Percentiles rank a stretch among this genome's conserved stretches.
phyloP scores from a whole-genome alignment of 2,329 filamentous ascomycete genomes.

The Stagonosporopsis tanaceti region DNA sequence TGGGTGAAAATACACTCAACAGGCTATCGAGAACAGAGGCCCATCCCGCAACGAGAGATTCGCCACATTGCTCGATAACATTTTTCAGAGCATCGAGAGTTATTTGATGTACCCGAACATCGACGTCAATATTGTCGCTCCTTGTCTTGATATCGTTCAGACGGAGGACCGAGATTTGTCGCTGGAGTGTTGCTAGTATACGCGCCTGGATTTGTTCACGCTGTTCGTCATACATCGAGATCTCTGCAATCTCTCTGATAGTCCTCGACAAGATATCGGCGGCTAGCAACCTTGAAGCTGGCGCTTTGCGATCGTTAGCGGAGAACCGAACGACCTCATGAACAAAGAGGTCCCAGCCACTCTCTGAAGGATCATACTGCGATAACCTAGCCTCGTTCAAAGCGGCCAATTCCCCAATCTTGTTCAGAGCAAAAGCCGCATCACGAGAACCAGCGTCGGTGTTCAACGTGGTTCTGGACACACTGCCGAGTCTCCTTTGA shows the following conservation, averaged over 20 bases:
- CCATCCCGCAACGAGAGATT: conserved; percentile 85
- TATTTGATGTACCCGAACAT: conserved; percentile 81
- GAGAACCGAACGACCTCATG: conserved; percentile 61
- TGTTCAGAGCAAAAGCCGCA: conserved; percentile 58
- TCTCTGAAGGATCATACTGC: conserved; percentile 69
- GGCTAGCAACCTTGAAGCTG: conserved; percentile 57
- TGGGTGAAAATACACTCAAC: conserved; percentile 72
- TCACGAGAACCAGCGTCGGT: conserved; percentile 53
- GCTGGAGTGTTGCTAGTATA: conserved; percentile 71
- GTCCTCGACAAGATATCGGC: conserved; percentile 60
- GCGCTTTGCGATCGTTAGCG: conserved; percentile 48
- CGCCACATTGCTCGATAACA: conserved; percentile 87
- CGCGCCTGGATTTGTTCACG: conserved; percentile 70
- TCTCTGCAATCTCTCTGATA: conserved; percentile 56
- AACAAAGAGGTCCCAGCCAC: conserved; percentile 78
- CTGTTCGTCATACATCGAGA: conserved; percentile 59
- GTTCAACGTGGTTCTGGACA: conserved; percentile 52
- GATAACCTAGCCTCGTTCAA: conserved; percentile 68
- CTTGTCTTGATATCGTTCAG: conserved; percentile 60
- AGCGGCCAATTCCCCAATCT: conserved; percentile 56
- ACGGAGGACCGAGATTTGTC: conserved; percentile 65
- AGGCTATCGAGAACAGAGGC: conserved; percentile 85
- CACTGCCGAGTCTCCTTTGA: conserved; percentile 53
- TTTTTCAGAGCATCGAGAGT: conserved; percentile 81
- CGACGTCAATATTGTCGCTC: conserved; percentile 67